These are phyloP conservation scores for Colletotrichum sojae DNA, from an alignment of 2,329 filamentous ascomycete genomes.

Conservation along the genomic window DNA sequence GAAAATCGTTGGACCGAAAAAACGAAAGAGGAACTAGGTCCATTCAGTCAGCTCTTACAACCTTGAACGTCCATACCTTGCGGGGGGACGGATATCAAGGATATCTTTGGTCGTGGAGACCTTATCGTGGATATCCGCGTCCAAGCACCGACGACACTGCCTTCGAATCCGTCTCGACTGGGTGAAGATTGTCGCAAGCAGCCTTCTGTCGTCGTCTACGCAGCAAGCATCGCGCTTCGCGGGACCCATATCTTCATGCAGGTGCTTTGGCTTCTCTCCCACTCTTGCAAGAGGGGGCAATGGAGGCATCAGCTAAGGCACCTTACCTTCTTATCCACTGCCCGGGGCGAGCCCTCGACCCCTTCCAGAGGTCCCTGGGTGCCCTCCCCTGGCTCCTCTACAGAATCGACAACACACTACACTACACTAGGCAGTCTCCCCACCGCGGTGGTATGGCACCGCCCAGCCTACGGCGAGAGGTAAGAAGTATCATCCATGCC, in stretches of 20 bases:
- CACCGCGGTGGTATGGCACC: too few species aligned
- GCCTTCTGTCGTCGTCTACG: neutral
- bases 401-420: too few species aligned
- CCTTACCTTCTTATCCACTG: neutral
- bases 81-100: neutral
- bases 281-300: neutral
- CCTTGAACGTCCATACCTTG: too few species aligned
- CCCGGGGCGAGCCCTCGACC: too few species aligned
- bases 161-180: constrained; percentile 12
- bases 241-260: constrained; percentile 17
- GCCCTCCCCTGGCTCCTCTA: too few species aligned
- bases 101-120: neutral
- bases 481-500: too few species aligned
- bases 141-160: constrained; percentile 20
- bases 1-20: too few species aligned
- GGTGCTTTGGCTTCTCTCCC: constrained; percentile 9
- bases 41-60: too few species aligned
- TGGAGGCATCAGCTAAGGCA: constrained; percentile 2
- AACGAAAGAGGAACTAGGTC: too few species aligned
- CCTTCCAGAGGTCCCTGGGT: too few species aligned
- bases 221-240: neutral
- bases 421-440: too few species aligned
- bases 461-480: too few species aligned
- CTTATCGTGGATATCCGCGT: constrained; percentile 7
- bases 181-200: constrained; percentile 18